phyloP scores from a whole-genome alignment of 495 filamentous ascomycete species.

The Aspergillus bertholletiae region DNA sequence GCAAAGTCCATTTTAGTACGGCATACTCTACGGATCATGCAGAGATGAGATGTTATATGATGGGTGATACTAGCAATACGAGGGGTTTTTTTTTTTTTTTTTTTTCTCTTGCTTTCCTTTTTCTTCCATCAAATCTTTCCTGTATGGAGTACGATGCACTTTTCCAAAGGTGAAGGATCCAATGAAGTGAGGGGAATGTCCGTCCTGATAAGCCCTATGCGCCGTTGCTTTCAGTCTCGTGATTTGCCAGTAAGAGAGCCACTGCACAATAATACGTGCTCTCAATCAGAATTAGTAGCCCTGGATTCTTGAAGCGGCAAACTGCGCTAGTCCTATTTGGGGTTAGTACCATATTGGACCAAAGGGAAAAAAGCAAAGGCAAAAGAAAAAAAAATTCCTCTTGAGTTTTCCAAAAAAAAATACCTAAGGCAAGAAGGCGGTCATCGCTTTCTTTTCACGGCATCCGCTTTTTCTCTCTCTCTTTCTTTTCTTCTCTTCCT shows the following conservation, averaged over 20 bases:
- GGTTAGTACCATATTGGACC: constrained; percentile 18
- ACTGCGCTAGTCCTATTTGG: constrained; percentile 4
- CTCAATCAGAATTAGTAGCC: not conserved
- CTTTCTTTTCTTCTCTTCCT: constrained; percentile 31
- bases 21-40: too few relatives aligned
- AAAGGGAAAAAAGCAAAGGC: constrained; percentile 9
- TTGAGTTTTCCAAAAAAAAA: constrained; percentile 37
- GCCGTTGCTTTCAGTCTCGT: not conserved
- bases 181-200: too few relatives aligned
- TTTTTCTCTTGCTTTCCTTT: not conserved
- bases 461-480: constrained; percentile 38
- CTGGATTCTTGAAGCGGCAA: constrained; percentile 24
- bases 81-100: not conserved
- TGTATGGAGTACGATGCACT: not conserved
- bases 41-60: too few relatives aligned
- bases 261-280: too few relatives aligned
- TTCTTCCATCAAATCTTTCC: not conserved
- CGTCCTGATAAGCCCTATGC: constrained; percentile 1
- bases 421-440: constrained; percentile 8
- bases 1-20: too few relatives aligned
- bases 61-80: too few relatives aligned
- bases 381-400: constrained; percentile 15
- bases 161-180: too few relatives aligned
- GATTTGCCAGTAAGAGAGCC: not conserved
- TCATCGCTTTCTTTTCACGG: constrained; percentile 15